Base-by-base conservation (phyloP, 2,329 filamentous ascomycete species). In the Zymoseptoria pseudotritici region DNA sequence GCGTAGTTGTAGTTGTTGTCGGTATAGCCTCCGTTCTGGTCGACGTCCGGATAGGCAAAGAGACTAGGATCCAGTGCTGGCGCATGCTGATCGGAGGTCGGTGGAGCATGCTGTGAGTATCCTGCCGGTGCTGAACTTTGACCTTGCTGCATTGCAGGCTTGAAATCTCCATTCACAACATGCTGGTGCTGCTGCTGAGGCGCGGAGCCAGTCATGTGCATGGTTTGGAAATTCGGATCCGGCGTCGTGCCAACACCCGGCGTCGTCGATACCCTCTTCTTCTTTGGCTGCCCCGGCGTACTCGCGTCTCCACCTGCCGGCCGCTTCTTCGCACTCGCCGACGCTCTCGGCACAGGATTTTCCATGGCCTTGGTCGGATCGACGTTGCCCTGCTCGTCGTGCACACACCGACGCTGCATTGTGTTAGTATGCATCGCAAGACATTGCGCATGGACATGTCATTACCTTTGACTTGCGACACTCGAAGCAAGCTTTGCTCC, bases 381-480 rank as follows among this genome's bases (percentile, higher is more conserved):
- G 24, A 87, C 79, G 58, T 83, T 81, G 55, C 85, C 85, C 64
- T 82, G 80, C 65, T 86, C 83, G 66, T 87, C 84, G 67, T 87
- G 85, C 54, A 87, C 84, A 68, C 85, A 87, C 67, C 85, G 83
- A 60, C 85, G 83, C 84, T 87, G 63, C 46, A 46, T 46, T 46
- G 36, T 17, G 17, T 46, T 46, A 46, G 36, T 46, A 46, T 46
- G 36, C 36, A 17, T 46, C 36, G 22, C 53, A 52, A 58, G 20
- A 24, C 21, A 51, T 68, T 61, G 69, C 66, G 71, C 66, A 64
- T 49, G 19, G 73, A 57, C 11, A 21, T 59, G 31, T 61, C 53
- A 80, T 72, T 70, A 86, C 84, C 79, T 87, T 87, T 78, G 83
- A 86, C 71, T 85, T 86, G 53, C 85, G 81, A 72, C 85, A 87